Conservation (phyloP, 108 stramenopile species). For the Pseudonitzschia pungens region DNA sequence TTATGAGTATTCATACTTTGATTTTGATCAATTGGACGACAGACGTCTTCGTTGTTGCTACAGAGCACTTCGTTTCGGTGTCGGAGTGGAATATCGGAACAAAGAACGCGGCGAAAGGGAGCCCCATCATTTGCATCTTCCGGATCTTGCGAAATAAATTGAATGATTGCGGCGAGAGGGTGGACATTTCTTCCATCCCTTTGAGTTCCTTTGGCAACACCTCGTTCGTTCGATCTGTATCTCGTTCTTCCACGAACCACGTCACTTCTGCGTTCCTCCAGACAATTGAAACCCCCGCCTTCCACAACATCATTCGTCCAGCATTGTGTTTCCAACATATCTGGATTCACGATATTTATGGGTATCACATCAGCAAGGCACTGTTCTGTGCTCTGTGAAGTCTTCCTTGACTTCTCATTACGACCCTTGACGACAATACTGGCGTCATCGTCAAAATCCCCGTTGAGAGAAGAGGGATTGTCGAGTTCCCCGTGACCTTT, state of each 20-base stretch:
- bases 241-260: not conserved
- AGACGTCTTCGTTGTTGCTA: not conserved
- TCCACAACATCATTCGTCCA: conserved; percentile 29
- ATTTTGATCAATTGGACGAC: not conserved
- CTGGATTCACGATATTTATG: not conserved
- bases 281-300: conserved; percentile 21
- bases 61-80: not conserved
- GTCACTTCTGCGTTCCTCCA: not conserved
- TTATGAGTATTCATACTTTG: not conserved
- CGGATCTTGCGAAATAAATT: conserved; percentile 11
- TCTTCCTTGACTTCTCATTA: not conserved
- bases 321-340: conserved; percentile 21
- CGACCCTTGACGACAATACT: not conserved
- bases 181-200: not conserved
- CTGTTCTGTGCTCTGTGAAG: not conserved
- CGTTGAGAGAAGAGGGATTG: not conserved
- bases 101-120: conserved; percentile 11
- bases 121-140: conserved; percentile 6
- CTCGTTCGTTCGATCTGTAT: not conserved
- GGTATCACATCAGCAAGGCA: not conserved
- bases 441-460: not conserved
- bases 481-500: not conserved
- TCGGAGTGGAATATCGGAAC: conserved; percentile 4
- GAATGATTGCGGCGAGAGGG: not conserved
- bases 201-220: not conserved